A percentile compares a stretch with the other conserved stretches of the same genome.
Evolutionary conservation across 495 filamentous ascomycete genomes (phyloP).

Genomic region (Penicillium pulvis): DNA sequence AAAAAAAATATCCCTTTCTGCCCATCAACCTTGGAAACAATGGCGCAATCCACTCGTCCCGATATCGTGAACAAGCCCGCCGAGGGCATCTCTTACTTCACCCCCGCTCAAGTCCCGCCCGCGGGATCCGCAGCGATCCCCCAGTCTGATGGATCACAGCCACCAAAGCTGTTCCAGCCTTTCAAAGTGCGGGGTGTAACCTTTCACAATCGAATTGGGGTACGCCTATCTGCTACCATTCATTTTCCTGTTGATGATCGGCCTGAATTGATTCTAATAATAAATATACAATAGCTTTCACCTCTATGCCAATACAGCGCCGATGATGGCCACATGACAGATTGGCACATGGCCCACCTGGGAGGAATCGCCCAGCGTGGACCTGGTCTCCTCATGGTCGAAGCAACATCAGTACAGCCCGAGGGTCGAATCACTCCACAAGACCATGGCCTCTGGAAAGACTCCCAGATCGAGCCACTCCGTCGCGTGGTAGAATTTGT

Average conservation of each 20-base stretch:
- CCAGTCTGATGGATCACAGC: conserved; percentile 54
- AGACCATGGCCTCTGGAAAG: conserved; percentile 68
- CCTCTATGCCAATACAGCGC: conserved; percentile 70
- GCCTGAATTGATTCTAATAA: neutral
- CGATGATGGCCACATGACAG: conserved; percentile 57
- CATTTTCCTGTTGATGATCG: neutral
- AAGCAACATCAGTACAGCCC: conserved; percentile 66
- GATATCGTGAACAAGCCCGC: conserved; percentile 47
- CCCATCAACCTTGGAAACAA: neutral
- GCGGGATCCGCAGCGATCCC: conserved; percentile 63
- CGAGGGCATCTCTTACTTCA: conserved; percentile 61
- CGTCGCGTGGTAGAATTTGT: conserved; percentile 63
- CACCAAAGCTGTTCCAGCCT: conserved; percentile 69
- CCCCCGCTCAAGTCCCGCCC: conserved; percentile 60
- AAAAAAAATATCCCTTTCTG: neutral
- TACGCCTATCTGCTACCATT: neutral
- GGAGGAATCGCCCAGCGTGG: conserved; percentile 62
- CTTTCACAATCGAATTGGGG: conserved; percentile 49
- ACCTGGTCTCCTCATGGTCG: conserved; percentile 63
- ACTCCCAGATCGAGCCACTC: conserved; percentile 63
- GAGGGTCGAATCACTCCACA: conserved; percentile 73
- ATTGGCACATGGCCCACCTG: conserved; percentile 59
- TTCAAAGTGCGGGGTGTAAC: conserved; percentile 59
- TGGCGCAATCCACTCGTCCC: conserved; percentile 13
- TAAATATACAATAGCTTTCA: conserved; percentile 31